These are phyloP conservation scores for Globisporangium takayamanum DNA, from an alignment of 352 stramenopile species.

Conservation along the genomic window DNA sequence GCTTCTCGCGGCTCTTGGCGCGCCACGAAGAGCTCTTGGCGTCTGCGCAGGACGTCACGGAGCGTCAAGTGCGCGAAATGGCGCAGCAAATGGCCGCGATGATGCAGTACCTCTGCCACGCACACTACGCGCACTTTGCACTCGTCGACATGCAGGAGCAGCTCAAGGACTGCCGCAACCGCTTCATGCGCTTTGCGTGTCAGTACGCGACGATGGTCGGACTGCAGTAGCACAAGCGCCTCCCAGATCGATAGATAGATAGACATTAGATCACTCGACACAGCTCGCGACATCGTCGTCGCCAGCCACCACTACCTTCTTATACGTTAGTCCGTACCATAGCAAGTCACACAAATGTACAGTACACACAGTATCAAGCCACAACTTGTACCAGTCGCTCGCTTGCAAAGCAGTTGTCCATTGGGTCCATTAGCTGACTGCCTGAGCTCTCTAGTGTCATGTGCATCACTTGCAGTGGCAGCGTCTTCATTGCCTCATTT, in stretches of 20 bases:
- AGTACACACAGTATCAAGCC: too few relatives aligned
- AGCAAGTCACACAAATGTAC: too few relatives aligned
- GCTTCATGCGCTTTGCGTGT: conserved; percentile 74
- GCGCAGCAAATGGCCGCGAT: conserved; percentile 64
- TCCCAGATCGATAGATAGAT: conserved; percentile 8
- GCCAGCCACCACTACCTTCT: background rate
- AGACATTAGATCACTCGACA: background rate
- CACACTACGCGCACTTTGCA: conserved; percentile 61
- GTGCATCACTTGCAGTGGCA: background rate
- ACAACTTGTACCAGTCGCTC: too few relatives aligned
- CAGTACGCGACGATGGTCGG: conserved; percentile 66
- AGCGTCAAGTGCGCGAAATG: conserved; percentile 51
- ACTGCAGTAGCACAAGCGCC: conserved; percentile 18
- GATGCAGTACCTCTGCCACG: conserved; percentile 65
- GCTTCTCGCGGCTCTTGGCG: conserved; percentile 27
- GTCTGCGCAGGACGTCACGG: conserved; percentile 41
- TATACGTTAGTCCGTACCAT: background rate
- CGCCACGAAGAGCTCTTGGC: conserved; percentile 42
- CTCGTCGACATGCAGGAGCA: conserved; percentile 73
- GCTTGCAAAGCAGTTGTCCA: too few relatives aligned
- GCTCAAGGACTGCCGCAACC: conserved; percentile 53
- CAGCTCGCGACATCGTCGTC: too few relatives aligned
- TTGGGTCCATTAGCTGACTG: too few relatives aligned
- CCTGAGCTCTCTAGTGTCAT: too few relatives aligned
- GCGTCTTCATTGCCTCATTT: background rate